Conservation (phyloP, 257 asterid genomes). For the Nicotiana attenuata region DNA sequence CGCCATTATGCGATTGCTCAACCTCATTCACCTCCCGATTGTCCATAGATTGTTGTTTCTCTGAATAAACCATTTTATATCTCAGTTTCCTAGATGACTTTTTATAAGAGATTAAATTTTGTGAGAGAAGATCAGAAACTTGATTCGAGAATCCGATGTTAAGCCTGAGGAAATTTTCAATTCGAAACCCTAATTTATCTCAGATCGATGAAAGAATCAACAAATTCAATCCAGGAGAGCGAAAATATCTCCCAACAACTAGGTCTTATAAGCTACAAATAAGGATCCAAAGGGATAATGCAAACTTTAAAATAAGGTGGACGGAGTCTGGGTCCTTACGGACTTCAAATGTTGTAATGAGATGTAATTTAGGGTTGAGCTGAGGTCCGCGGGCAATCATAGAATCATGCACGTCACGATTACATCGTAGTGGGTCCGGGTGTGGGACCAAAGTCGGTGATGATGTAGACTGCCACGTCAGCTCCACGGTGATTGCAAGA, state of each 20-base stretch:
- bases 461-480: background rate
- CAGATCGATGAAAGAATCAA: background rate
- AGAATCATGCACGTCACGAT: background rate
- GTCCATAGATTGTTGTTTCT: constrained; percentile 33
- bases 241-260: background rate
- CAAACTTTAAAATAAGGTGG: background rate
- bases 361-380: constrained; percentile 15
- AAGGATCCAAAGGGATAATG: background rate
- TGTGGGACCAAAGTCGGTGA: background rate
- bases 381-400: constrained; percentile 34
- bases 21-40: constrained; percentile 35
- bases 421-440: background rate
- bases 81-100: background rate
- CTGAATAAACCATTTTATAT: constrained; percentile 39
- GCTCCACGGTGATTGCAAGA: background rate
- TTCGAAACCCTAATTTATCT: background rate
- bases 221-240: background rate
- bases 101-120: no score
- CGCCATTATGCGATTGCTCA: constrained; percentile 1
- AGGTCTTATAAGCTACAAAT: background rate
- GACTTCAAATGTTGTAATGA: constrained; percentile 14
- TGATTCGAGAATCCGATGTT: no score
- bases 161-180: background rate
- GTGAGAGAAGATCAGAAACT: no score
- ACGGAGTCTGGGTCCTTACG: constrained; percentile 3